These are phyloP conservation scores for Metarhizium humberi DNA, from an alignment of 2,329 filamentous ascomycete genomes.

Conservation along the genomic window DNA sequence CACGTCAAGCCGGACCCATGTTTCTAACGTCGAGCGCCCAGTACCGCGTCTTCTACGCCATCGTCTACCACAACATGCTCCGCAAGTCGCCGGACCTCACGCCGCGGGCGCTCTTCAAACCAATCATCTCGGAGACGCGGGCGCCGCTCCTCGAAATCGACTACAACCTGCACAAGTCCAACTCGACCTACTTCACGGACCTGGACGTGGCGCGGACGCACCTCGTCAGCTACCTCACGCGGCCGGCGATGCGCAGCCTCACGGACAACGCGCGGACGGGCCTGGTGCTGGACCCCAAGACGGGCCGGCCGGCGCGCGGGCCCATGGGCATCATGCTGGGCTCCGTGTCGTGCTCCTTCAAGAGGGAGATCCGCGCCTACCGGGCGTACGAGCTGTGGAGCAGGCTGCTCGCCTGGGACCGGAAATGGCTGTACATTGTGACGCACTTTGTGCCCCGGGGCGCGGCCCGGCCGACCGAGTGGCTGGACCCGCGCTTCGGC, in stretches of 20 bases:
- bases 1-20: too few species aligned
- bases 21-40: slow-evolving; percentile 17
- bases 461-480: slow-evolving; percentile 43
- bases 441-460: slow-evolving; percentile 63
- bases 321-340: slow-evolving; percentile 58
- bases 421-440: slow-evolving; percentile 72
- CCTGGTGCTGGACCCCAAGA: slow-evolving; percentile 40
- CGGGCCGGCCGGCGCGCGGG: slow-evolving; percentile 41
- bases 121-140: slow-evolving; percentile 56
- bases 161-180: slow-evolving; percentile 77
- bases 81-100: slow-evolving; percentile 38
- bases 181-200: slow-evolving; percentile 80
- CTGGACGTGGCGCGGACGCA: slow-evolving; percentile 78
- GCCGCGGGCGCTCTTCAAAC: slow-evolving; percentile 62
- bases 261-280: slow-evolving; percentile 6
- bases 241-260: slow-evolving; percentile 24
- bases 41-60: slow-evolving; percentile 50
- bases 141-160: slow-evolving; percentile 71
- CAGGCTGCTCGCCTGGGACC: slow-evolving; percentile 63
- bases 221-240: slow-evolving; percentile 61
- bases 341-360: slow-evolving; percentile 65
- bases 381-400: slow-evolving; percentile 66
- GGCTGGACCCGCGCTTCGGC: slow-evolving; percentile 38
- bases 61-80: slow-evolving; percentile 43
- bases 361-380: slow-evolving; percentile 61